A percentile compares a stretch with the other conserved stretches of the same genome.
Evolutionary conservation across 2,329 filamentous ascomycete genomes (phyloP).

Genomic region (Ophiognomonia clavigignenti-juglandacearum): DNA sequence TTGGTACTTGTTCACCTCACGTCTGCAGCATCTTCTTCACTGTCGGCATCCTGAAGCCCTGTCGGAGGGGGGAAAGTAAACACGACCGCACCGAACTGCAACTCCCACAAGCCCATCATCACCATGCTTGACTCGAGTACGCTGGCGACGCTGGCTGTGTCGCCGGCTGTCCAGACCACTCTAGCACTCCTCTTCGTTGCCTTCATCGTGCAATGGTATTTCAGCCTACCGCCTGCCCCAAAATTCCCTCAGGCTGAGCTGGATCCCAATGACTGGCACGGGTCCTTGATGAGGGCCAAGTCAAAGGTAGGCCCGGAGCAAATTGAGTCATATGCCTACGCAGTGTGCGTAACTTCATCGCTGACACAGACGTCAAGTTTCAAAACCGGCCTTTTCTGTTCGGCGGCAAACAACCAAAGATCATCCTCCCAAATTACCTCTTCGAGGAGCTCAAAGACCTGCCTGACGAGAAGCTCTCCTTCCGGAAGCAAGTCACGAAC

Average conservation of each 20-base stretch:
- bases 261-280: neutral
- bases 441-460: neutral
- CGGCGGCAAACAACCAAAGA: neutral
- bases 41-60: too few species aligned
- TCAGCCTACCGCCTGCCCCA: neutral
- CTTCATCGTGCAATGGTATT: neutral
- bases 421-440: neutral
- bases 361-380: neutral
- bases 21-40: too few species aligned
- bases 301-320: neutral
- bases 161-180: neutral
- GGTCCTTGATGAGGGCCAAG: neutral
- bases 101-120: too few species aligned
- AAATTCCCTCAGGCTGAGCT: neutral
- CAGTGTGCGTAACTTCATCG: neutral
- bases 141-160: neutral
- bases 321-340: neutral
- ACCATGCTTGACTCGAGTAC: neutral
- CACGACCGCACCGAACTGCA: too few species aligned
- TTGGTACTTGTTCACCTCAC: too few species aligned
- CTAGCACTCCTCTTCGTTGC: neutral
- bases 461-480: neutral
- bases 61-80: too few species aligned
- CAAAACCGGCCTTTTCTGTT: neutral
- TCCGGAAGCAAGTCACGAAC: neutral